phyloP scores from a whole-genome alignment of 495 filamentous ascomycete species.

The Penicillium pancosmium region DNA sequence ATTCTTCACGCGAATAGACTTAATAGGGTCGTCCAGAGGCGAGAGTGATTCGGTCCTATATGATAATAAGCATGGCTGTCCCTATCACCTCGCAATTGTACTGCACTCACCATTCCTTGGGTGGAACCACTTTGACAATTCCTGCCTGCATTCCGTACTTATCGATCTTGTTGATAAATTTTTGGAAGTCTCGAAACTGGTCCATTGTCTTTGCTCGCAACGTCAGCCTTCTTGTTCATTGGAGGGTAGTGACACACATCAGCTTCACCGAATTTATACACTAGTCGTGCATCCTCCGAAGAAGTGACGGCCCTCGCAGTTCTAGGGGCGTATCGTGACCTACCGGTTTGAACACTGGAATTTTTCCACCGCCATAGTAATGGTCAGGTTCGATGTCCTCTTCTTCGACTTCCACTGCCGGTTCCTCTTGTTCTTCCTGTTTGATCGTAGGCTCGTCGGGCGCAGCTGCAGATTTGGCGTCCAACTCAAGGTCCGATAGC shows the following conservation, averaged over 20 bases:
- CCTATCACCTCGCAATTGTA: not conserved
- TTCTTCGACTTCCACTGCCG: constrained; percentile 10
- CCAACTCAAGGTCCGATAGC: constrained; percentile 51
- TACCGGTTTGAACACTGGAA: constrained; percentile 93
- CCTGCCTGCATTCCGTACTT: constrained; percentile 96
- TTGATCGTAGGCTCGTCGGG: constrained; percentile 28
- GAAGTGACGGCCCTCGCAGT: not conserved
- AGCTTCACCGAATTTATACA: not conserved
- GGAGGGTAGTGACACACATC: not conserved
- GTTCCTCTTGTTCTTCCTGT: constrained; percentile 46
- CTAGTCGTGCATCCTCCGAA: not conserved
- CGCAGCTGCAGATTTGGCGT: constrained; percentile 32
- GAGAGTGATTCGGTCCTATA: constrained; percentile 71
- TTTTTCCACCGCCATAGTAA: constrained; percentile 80
- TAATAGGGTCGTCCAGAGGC: constrained; percentile 79
- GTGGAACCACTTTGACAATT: constrained; percentile 94
- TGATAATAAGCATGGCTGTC: constrained; percentile 17
- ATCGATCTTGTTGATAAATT: constrained; percentile 85
- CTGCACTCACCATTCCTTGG: constrained; percentile 80
- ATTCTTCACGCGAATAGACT: constrained; percentile 90
- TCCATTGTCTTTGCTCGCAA: constrained; percentile 67
- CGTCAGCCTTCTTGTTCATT: constrained; percentile 20
- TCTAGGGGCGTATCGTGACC: constrained; percentile 32
- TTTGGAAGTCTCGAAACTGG: constrained; percentile 89
- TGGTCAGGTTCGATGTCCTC: constrained; percentile 83